Percentiles rank a stretch among this genome's conserved stretches.
Conservation (phyloP, 306 rosid genomes). For the Trifolium dubium region DNA sequence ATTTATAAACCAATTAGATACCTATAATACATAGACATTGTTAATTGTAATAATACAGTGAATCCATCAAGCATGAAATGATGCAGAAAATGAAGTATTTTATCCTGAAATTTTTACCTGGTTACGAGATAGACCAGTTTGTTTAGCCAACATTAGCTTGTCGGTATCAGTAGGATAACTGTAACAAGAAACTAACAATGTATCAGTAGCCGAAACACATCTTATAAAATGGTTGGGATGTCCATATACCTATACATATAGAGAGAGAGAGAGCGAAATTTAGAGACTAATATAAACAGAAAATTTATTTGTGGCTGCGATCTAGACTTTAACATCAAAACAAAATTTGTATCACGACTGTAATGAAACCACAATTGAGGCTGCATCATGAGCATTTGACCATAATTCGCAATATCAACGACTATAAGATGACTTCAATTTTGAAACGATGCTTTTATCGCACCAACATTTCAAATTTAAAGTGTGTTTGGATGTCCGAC, state of each 20-base stretch:
- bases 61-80: neutral
- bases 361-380: neutral
- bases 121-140: conserved; percentile 91
- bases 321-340: too few relatives aligned
- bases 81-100: neutral
- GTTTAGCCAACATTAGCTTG: conserved; percentile 84
- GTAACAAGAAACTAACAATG: conserved; percentile 25
- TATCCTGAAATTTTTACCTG: conserved; percentile 52
- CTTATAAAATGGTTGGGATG: neutral
- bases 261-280: neutral
- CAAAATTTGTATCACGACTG: neutral
- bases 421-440: neutral
- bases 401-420: neutral
- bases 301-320: too few relatives aligned
- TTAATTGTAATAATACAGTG: neutral
- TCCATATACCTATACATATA: too few relatives aligned
- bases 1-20: conserved; percentile 93
- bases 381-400: neutral
- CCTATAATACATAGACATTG: conserved; percentile 47
- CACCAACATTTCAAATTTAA: neutral
- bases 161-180: conserved; percentile 91
- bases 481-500: neutral
- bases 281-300: too few relatives aligned
- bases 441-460: neutral
- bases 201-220: neutral